Percentiles rank a stretch among this genome's conserved stretches.
Evolutionary conservation across 495 filamentous ascomycete species (phyloP).

Genomic region (Venustampulla echinocandica): DNA sequence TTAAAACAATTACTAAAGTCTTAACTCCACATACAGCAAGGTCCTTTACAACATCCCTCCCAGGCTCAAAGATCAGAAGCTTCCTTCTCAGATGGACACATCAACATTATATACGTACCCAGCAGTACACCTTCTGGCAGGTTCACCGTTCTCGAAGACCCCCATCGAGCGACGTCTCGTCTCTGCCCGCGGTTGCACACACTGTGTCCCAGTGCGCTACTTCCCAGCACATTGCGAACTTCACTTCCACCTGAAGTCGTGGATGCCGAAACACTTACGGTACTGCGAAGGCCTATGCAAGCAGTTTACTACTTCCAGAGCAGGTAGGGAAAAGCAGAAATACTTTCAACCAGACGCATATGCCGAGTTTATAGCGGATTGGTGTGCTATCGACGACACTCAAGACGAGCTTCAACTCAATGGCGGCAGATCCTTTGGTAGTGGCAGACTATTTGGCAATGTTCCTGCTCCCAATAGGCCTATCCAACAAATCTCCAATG

Average conservation of each 20-base stretch:
- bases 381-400: too few relatives aligned
- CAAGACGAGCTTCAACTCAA: too few relatives aligned
- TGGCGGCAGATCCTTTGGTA: too few relatives aligned
- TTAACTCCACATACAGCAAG: background rate
- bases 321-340: too few relatives aligned
- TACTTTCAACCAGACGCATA: too few relatives aligned
- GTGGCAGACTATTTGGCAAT: too few relatives aligned
- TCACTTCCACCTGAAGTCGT: slow-evolving; percentile 11
- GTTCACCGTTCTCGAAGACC: slow-evolving; percentile 1
- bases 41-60: background rate
- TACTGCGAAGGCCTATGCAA: slow-evolving; percentile 7
- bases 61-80: background rate
- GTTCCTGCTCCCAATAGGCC: too few relatives aligned
- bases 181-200: slow-evolving; percentile 1
- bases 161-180: too few relatives aligned
- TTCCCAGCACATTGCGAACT: slow-evolving; percentile 18
- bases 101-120: background rate
- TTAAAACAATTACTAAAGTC: background rate
- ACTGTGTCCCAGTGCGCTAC: slow-evolving; percentile 14
- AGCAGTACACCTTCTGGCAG: background rate
- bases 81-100: background rate
- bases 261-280: slow-evolving; percentile 8
- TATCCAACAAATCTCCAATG: background rate
- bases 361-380: too few relatives aligned
- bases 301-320: slow-evolving; percentile 7